phyloP scores from a whole-genome alignment of 148 eudicot species.

The Camellia sinensis region DNA sequence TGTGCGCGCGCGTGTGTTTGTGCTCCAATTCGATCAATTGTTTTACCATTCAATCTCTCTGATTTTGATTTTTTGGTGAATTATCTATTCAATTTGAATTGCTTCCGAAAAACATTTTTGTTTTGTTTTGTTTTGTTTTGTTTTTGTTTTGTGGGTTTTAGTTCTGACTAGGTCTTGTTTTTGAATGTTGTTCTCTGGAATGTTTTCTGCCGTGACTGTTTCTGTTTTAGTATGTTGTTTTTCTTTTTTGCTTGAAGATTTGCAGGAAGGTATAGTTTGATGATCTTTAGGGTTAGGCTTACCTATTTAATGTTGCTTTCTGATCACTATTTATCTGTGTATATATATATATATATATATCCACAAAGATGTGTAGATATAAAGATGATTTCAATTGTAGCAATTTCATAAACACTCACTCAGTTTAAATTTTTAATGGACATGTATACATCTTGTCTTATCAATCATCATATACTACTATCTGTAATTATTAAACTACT shows the following conservation, averaged over 20 bases:
- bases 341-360: neutral
- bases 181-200: neutral
- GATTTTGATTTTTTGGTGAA: no score
- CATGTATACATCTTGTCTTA: neutral
- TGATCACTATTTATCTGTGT: no score
- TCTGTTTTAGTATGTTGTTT: neutral
- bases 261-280: neutral
- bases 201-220: neutral
- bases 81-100: no score
- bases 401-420: no score
- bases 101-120: neutral
- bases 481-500: no score
- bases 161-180: neutral
- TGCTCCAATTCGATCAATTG: conserved; percentile 1
- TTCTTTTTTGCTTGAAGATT: neutral
- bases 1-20: no score
- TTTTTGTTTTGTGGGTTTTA: neutral
- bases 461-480: no score
- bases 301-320: neutral
- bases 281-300: neutral
- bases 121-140: no score
- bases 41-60: neutral
- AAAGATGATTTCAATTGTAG: no score
- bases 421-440: no score
- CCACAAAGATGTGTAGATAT: neutral